Evolutionary conservation across 257 asterid genomes (phyloP), one percentile per base, ranked within the genome.

Genomic region (Ophiorrhiza pumila): DNA sequence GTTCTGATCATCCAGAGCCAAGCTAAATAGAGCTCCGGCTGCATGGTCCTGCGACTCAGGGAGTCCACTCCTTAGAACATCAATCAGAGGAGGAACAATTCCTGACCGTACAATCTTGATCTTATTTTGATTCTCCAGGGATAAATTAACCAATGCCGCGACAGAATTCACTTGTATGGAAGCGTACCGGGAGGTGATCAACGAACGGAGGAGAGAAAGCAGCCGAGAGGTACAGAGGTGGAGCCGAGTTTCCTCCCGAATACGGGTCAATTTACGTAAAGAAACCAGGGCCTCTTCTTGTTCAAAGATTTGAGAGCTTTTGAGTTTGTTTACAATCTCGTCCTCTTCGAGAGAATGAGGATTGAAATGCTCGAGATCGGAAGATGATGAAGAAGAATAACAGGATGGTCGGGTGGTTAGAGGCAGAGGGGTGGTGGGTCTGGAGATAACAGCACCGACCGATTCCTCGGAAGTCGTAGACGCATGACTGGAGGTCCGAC

Each of bases 61-160:
- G 71, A 72, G 80, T 34, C 98, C 98, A 22, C 85, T 83, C 32
- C 81, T 78, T 4, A 95, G 73, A 47, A 87, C 93, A 74, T 90
- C 93, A 76, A 95, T 89, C 63, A 95, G 27, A 12, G 91, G 87
- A 1, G 96, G 97, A 25, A 95, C 94, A 23, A 95, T 86, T 4
- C 99, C 99, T 0, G 98, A 90, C 20, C 99, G 83, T 0, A 95
- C 92, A 80, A 95, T 95, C 71, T 87, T 95, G 66, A 90, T 91
- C 76, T 92, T 95, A 87, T 90, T 95, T n/a, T 57, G 82, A 29
- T 87, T 87, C 80, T 95, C 98, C 22, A 95, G 32, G 1, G 99
- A 92, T 8, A 95, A 80, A 77, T 95, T 95, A 64, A 92, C 97
- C 89, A 92, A 25, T 23, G 83, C 87, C 10, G 99, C 99, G 3